Percentiles rank a stretch among this genome's conserved stretches.
Evolutionary conservation across 1,284 basidiomycete species (phyloP).

Genomic region (Trichosporon coremiiforme): DNA sequence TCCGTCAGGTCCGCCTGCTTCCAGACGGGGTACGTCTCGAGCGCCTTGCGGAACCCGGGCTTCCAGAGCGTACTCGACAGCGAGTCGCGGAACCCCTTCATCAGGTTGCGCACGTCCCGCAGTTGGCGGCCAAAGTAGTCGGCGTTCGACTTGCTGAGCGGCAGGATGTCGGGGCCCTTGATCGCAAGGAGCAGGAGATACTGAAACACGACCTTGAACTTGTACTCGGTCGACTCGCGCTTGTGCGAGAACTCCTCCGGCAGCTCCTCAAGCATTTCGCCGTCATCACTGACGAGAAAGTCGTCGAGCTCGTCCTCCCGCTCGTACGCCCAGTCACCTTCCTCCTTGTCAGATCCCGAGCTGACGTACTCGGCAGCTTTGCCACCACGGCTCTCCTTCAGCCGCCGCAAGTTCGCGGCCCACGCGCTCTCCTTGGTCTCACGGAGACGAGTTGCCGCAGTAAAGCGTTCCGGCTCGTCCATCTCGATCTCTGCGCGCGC

Average conservation of each 20-base stretch:
- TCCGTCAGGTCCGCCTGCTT: constrained; percentile 16
- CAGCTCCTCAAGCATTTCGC: constrained; percentile 49
- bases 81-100: constrained; percentile 16
- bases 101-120: neutral
- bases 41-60: constrained; percentile 64
- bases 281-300: constrained; percentile 74
- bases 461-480: constrained; percentile 53
- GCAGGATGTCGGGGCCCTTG: constrained; percentile 43
- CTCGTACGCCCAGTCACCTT: constrained; percentile 52
- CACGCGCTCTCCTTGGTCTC: constrained; percentile 30
- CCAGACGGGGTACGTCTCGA: constrained; percentile 65
- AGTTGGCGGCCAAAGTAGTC: constrained; percentile 39
- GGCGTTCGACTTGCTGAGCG: constrained; percentile 33
- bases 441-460: constrained; percentile 59
- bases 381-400: constrained; percentile 35
- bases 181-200: constrained; percentile 78
- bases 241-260: constrained; percentile 76
- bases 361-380: constrained; percentile 18
- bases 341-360: constrained; percentile 28
- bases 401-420: constrained; percentile 40
- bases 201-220: constrained; percentile 69
- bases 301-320: constrained; percentile 43
- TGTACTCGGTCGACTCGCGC: constrained; percentile 61
- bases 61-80: constrained; percentile 62
- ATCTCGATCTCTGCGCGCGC: constrained; percentile 63